A percentile compares a stretch with the other conserved stretches of the same genome.
phyloP scores from a whole-genome alignment of 495 filamentous ascomycete genomes.

The Oleoguttula mirabilis region DNA sequence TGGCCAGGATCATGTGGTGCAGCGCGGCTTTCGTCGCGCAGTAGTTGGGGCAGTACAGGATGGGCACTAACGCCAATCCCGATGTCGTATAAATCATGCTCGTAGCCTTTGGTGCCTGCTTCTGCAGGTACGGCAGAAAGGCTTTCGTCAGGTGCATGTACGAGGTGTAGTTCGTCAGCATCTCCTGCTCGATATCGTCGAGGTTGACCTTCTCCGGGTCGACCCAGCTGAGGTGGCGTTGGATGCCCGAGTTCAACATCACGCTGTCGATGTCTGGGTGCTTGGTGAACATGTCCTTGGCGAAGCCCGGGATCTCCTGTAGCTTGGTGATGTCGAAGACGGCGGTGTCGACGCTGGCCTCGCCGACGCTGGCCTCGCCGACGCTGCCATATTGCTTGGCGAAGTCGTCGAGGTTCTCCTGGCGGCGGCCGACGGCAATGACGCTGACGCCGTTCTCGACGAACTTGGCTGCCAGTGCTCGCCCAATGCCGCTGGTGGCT shows the following conservation, averaged over 20 bases:
- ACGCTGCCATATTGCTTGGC: slow-evolving; percentile 47
- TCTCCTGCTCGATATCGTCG: slow-evolving; percentile 38
- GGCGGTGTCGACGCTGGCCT: slow-evolving; percentile 36
- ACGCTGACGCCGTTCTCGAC: slow-evolving; percentile 48
- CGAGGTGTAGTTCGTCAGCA: slow-evolving; percentile 57
- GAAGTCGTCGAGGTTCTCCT: slow-evolving; percentile 53
- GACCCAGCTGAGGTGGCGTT: slow-evolving; percentile 48
- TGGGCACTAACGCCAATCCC: slow-evolving; percentile 42
- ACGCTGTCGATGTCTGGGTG: slow-evolving; percentile 48
- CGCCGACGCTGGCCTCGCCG: slow-evolving; percentile 26
- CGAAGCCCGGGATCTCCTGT: slow-evolving; percentile 46
- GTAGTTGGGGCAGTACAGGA: slow-evolving; percentile 42
- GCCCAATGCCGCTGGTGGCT: slow-evolving; percentile 61
- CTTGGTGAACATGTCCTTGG: slow-evolving; percentile 38
- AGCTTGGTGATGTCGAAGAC: slow-evolving; percentile 55
- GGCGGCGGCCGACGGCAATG: slow-evolving; percentile 51
- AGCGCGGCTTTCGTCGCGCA: slow-evolving; percentile 49
- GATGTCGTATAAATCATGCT: slow-evolving; percentile 41
- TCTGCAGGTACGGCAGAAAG: slow-evolving; percentile 52
- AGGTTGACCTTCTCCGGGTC: slow-evolving; percentile 48
- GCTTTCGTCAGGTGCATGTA: slow-evolving; percentile 47
- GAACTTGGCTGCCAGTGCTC: slow-evolving; percentile 50
- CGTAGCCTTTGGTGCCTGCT: slow-evolving; percentile 30
- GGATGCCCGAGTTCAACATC: slow-evolving; percentile 47
- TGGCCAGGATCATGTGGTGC: slow-evolving; percentile 42